Conservation (phyloP, 768 basidiomycete genomes). For the Leucocoprinus birnbaumii region DNA sequence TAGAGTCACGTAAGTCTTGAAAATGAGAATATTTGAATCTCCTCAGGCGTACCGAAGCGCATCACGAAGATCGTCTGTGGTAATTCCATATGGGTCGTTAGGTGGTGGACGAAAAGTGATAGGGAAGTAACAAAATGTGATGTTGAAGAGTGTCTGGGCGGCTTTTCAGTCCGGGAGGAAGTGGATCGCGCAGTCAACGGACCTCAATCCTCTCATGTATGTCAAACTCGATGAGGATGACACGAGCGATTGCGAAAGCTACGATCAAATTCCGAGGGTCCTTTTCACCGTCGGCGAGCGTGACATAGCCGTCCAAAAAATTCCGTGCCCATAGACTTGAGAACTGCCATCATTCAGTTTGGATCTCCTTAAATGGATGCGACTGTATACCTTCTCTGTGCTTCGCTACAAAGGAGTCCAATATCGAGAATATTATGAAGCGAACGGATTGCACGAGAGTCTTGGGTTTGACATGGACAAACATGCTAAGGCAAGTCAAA, state of each 20-base stretch:
- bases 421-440: conserved; percentile 73
- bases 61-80: conserved; percentile 77
- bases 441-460: conserved; percentile 80
- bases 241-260: conserved; percentile 85
- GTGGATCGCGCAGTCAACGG: not conserved
- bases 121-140: conserved; percentile 97
- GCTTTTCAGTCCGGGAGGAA: conserved; percentile 1
- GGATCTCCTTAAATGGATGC: not conserved
- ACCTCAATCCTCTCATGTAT: conserved; percentile 76
- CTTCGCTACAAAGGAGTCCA: conserved; percentile 73
- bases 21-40: not conserved
- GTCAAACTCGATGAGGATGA: conserved; percentile 87
- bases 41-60: conserved; percentile 59
- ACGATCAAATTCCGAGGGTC: conserved; percentile 92
- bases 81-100: conserved; percentile 91
- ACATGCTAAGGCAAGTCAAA: conserved; percentile 51
- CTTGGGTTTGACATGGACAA: conserved; percentile 78
- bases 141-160: conserved; percentile 81
- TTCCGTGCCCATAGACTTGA: conserved; percentile 67
- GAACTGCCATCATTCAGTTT: conserved; percentile 35
- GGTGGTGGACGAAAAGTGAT: conserved; percentile 95
- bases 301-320: conserved; percentile 78
- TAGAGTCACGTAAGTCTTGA: conserved; percentile 21
- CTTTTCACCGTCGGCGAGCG: conserved; percentile 92
- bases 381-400: conserved; percentile 58